Evolutionary conservation across 228 moss, liverwort and hornwort genomes (phyloP).

Genomic region (Sphagnum magellanicum): DNA sequence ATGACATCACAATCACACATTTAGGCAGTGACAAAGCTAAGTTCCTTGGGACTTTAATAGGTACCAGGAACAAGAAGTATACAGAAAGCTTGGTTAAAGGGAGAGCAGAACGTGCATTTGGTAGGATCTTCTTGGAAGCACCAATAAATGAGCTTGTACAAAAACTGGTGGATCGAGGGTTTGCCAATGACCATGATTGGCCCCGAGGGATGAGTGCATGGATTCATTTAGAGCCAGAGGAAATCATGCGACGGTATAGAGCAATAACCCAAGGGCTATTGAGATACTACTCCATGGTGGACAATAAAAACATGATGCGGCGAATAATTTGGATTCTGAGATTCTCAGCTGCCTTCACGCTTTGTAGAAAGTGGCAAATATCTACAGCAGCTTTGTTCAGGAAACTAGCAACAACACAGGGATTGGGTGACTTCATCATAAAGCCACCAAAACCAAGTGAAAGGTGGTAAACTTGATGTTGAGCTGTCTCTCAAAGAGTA

Average conservation of each 20-base stretch:
- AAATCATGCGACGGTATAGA: constrained; percentile 46
- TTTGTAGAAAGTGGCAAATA: constrained; percentile 60
- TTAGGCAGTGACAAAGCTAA: constrained; percentile 30
- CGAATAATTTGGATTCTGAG: constrained; percentile 54
- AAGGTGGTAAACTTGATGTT: background rate
- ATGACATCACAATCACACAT: constrained; percentile 31
- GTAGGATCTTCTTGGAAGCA: constrained; percentile 46
- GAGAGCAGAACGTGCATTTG: constrained; percentile 14
- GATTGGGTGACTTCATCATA: constrained; percentile 35
- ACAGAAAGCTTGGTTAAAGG: constrained; percentile 23
- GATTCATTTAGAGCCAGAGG: constrained; percentile 48
- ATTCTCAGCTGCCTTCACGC: constrained; percentile 59
- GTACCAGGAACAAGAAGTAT: constrained; percentile 34
- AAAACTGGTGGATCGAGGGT: constrained; percentile 45
- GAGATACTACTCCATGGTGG: constrained; percentile 46
- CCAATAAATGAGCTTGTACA: constrained; percentile 47
- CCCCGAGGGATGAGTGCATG: constrained; percentile 65
- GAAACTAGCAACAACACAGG: constrained; percentile 29
- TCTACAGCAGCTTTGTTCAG: constrained; percentile 44
- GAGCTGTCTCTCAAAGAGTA: too few relatives aligned
- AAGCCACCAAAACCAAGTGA: constrained; percentile 17
- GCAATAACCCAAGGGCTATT: constrained; percentile 22
- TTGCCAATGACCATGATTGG: constrained; percentile 36
- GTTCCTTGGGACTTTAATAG: constrained; percentile 38
- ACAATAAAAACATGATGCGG: constrained; percentile 58